phyloP scores from a whole-genome alignment of 2,329 filamentous ascomycete species.

The Verruconis gallopava region DNA sequence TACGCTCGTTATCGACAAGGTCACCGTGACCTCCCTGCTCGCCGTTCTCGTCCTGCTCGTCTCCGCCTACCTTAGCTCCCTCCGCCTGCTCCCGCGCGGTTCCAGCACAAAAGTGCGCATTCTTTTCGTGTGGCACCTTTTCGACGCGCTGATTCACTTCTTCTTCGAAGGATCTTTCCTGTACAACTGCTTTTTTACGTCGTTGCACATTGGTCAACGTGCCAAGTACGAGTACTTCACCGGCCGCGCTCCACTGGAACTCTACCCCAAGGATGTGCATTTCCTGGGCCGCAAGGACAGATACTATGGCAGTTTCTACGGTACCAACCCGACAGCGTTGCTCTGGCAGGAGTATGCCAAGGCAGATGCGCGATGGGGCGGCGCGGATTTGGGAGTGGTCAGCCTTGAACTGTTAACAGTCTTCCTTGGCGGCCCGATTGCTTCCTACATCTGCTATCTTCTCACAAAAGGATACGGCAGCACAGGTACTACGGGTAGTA shows the following conservation, averaged over 20 bases:
- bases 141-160: conserved; percentile 52
- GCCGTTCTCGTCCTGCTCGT: conserved; percentile 42
- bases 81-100: conserved; percentile 37
- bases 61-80: conserved; percentile 37
- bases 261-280: conserved; percentile 36
- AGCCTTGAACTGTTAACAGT: conserved; percentile 50
- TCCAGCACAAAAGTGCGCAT: conserved; percentile 49
- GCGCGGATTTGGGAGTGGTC: conserved; percentile 45
- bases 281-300: conserved; percentile 42
- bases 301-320: conserved; percentile 48
- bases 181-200: conserved; percentile 84
- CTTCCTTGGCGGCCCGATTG: conserved; percentile 43
- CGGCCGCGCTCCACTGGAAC: conserved; percentile 20
- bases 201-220: conserved; percentile 19
- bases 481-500: conserved; percentile 3
- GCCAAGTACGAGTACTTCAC: conserved; percentile 13
- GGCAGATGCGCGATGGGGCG: conserved; percentile 48
- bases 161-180: conserved; percentile 83
- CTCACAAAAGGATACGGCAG: conserved; percentile 24
- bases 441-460: conserved; percentile 43
- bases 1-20: conserved; percentile 28
- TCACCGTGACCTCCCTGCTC: conserved; percentile 42
- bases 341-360: conserved; percentile 56
- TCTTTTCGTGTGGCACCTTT: conserved; percentile 20
- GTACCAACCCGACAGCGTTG: conserved; percentile 37